Conservation (phyloP, 257 asterid genomes). For the Solanum bulbocastanum region DNA sequence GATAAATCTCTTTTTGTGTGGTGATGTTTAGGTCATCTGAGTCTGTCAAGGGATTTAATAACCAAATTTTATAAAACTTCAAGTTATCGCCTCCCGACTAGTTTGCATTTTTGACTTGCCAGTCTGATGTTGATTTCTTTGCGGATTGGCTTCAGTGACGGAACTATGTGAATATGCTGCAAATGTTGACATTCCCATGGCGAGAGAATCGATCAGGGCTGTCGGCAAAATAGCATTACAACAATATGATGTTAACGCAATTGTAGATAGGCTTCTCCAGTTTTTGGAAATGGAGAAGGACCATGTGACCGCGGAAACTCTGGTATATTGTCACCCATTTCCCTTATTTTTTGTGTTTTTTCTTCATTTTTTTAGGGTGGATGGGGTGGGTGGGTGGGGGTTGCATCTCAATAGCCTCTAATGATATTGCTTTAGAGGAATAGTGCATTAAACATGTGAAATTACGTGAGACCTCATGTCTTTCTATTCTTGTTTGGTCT, state of each 20-base stretch:
- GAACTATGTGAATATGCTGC: conserved; percentile 99
- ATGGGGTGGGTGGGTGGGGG: background rate
- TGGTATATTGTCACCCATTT: conserved; percentile 29
- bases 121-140: conserved; percentile 6
- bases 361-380: background rate
- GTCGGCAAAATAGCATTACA: conserved; percentile 98
- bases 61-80: background rate
- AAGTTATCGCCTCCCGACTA: background rate
- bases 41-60: background rate
- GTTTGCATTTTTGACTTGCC: conserved; percentile 2
- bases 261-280: conserved; percentile 97
- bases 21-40: background rate
- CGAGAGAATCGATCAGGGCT: conserved; percentile 98
- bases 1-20: background rate
- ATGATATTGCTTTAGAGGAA: background rate
- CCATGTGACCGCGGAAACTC: conserved; percentile 97
- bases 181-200: conserved; percentile 95
- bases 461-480: background rate
- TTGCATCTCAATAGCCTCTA: background rate
- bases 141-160: conserved; percentile 54
- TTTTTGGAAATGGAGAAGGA: conserved; percentile 99
- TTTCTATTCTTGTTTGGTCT: background rate
- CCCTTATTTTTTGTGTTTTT: background rate
- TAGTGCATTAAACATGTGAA: background rate
- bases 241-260: conserved; percentile 97